Percentiles rank a stretch among this genome's conserved stretches.
phyloP scores from a whole-genome alignment of 106 monocot species.

The Ottelia alismoides region DNA sequence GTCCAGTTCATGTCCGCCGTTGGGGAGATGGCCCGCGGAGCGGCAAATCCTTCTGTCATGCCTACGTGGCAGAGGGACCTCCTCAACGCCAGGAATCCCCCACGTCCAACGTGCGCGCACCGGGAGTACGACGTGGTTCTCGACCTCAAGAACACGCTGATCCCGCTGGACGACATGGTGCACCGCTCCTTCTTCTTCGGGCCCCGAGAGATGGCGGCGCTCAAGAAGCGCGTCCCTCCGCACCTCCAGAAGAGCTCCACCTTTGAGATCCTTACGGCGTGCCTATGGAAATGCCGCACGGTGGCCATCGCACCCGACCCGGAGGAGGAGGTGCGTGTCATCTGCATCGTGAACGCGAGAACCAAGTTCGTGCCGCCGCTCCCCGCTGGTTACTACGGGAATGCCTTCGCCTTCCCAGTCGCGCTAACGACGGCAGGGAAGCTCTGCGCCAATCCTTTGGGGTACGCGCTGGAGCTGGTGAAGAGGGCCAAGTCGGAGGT shows the following conservation, averaged over 20 bases:
- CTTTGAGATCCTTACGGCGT: constrained; percentile 43
- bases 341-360: constrained; percentile 31
- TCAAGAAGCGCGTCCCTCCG: constrained; percentile 14
- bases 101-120: constrained; percentile 16
- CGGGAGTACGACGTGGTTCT: constrained; percentile 30
- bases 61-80: constrained; percentile 29
- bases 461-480: constrained; percentile 35
- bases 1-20: constrained; percentile 25
- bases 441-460: constrained; percentile 19
- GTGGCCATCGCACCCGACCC: constrained; percentile 18
- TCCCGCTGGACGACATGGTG: constrained; percentile 14
- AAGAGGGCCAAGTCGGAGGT: constrained; percentile 20
- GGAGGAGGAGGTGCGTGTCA: constrained; percentile 30
- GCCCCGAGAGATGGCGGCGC: constrained; percentile 12
- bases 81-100: constrained; percentile 18
- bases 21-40: constrained; percentile 27
- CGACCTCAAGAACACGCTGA: constrained; percentile 6
- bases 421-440: constrained; percentile 21
- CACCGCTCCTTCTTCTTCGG: constrained; percentile 44
- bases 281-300: constrained; percentile 36
- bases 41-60: constrained; percentile 5
- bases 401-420: constrained; percentile 31
- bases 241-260: constrained; percentile 10
- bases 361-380: constrained; percentile 6
- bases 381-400: constrained; percentile 47